phyloP scores from a whole-genome alignment of 2,329 filamentous ascomycete species.

The Fusarium heterosporum region DNA sequence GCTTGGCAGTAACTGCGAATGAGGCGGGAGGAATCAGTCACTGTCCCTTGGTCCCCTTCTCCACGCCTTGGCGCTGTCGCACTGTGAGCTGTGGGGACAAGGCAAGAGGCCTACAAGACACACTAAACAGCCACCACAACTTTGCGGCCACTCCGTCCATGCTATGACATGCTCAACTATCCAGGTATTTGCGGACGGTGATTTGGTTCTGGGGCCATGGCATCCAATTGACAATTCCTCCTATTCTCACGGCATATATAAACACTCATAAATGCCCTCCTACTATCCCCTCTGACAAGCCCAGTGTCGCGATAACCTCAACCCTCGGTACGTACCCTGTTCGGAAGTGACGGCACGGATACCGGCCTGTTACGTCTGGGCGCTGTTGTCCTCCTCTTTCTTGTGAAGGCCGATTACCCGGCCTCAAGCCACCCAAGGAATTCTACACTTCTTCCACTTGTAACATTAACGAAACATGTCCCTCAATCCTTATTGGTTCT shows the following conservation, averaged over 20 bases:
- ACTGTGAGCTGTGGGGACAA: not conserved
- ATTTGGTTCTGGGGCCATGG: not conserved
- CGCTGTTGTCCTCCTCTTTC: slow-evolving; percentile 33
- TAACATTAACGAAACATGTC: slow-evolving; percentile 27
- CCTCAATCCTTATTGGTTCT: slow-evolving; percentile 5
- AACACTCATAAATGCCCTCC: not conserved
- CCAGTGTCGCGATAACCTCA: not conserved
- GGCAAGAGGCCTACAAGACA: no score
- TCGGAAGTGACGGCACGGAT: slow-evolving; percentile 46
- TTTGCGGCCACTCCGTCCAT: slow-evolving; percentile 18
- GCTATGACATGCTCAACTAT: not conserved
- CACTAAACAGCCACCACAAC: not conserved
- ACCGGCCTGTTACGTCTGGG: slow-evolving; percentile 44
- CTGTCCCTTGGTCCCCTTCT: slow-evolving; percentile 34
- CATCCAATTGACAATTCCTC: not conserved
- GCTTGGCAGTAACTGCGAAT: slow-evolving; percentile 36
- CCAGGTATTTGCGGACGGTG: not conserved
- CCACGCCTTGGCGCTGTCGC: slow-evolving; percentile 29
- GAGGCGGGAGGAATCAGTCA: slow-evolving; percentile 36
- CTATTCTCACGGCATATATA: not conserved
- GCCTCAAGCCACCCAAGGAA: slow-evolving; percentile 15
- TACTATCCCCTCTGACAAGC: not conserved
- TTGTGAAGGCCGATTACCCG: slow-evolving; percentile 27
- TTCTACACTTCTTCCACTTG: slow-evolving; percentile 15
- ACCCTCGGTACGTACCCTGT: slow-evolving; percentile 20